Evolutionary conservation across 2,329 filamentous ascomycete species (phyloP), one percentile per base, ranked within the genome.

Genomic region (Metarhizium guizhouense): DNA sequence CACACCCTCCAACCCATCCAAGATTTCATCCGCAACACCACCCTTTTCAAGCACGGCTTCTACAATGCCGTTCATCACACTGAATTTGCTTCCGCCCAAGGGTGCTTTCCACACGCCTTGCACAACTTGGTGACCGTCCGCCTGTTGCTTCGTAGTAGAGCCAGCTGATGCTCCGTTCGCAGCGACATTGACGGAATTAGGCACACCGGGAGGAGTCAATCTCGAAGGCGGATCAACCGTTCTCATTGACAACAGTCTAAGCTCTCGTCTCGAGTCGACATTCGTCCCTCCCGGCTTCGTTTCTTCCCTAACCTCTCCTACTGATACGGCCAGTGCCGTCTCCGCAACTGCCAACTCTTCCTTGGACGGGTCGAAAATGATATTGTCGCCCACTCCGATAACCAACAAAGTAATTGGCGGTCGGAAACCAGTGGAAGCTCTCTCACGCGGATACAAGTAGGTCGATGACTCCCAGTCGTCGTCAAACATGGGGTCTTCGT

Each of bases 401-500:
- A 97, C 90, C 11, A 99, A 85, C 20, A 99, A 80, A 3, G 93
- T 96, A 55, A 99, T 82, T 0, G 94, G 91, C 4, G 94, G 94
- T 51, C 86, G 82, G 11, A 75, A 68, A 0, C 64, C 64, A 18
- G 67, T 62, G 25, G 64, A 59, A 4, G 62, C 64, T 38, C 63
- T 65, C 14, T 71, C 67, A 57, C 78, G 79, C 1, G 85, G 81
- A 73, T 95, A 99, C 34, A 99, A 76, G 56, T 84, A 85, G 18
- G 83, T 79, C 1, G 91, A 85, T 16, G 87, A 88, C 60, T 88
- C 90, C 94, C 94, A 99, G 74, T 99, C 94, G 73, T 99, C 94
- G 74, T 96, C 88, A 72, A 99, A 99, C 68, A 96, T 85, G 13
- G 94, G 94, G 64, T 99, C 94, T 74, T 99, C 94, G 72, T 97